These are phyloP conservation scores for Kalaharituber pfeilii DNA, from an alignment of 2,329 filamentous ascomycete species.

Conservation along the genomic window DNA sequence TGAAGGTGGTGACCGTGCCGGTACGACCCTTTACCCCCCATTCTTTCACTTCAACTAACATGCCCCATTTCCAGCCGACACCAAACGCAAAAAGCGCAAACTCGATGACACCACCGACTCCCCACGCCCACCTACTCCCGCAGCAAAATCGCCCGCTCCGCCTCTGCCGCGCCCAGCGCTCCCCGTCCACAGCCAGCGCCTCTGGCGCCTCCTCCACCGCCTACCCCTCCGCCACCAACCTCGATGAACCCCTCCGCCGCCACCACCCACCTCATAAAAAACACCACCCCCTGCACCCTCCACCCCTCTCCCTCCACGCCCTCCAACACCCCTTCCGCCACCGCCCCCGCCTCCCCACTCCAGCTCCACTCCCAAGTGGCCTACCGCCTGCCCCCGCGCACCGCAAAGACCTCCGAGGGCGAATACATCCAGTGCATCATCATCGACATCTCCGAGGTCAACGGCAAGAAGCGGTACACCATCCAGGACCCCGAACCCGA, in stretches of 20 bases:
- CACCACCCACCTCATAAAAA: not conserved
- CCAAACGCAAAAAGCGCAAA: conserved; percentile 20
- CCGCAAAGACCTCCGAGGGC: conserved; percentile 34
- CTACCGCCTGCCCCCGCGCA: conserved; percentile 26
- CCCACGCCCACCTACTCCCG: not conserved
- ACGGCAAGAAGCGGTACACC: conserved; percentile 47
- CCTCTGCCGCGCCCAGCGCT: conserved; percentile 12
- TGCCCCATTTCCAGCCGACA: conserved; percentile 1
- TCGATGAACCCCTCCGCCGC: not conserved
- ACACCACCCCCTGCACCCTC: not conserved
- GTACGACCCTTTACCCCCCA: conserved; percentile 6
- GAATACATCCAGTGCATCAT: conserved; percentile 67
- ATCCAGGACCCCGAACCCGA: conserved; percentile 67
- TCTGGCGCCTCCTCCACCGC: not conserved
- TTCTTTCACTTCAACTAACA: not conserved
- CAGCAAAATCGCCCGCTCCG: conserved; percentile 16
- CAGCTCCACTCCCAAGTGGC: conserved; percentile 21
- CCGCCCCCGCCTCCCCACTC: conserved; percentile 11
- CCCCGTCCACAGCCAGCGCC: not conserved
- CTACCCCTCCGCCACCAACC: not conserved
- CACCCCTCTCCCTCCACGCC: not conserved
- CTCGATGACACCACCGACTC: conserved; percentile 17
- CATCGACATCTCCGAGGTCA: conserved; percentile 55
- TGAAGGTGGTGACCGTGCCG: conserved; percentile 19
- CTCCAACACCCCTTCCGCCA: not conserved